Conservation (phyloP, 163 green algal genomes). For the Coccomyxa subellipsoidea region DNA sequence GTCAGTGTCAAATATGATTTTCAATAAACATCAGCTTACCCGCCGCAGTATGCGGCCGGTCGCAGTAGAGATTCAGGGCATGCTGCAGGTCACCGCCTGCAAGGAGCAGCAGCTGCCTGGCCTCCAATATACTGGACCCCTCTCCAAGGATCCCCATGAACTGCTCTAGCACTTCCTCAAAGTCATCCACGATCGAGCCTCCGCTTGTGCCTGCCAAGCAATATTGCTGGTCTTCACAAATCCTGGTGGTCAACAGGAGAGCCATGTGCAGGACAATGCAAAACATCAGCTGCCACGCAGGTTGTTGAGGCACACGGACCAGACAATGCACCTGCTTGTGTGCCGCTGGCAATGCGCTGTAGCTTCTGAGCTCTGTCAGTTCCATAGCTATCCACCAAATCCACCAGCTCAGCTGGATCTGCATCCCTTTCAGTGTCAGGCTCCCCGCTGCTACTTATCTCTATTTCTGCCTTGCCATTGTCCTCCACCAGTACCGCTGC, state of each 20-base stretch:
- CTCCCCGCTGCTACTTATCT: not conserved
- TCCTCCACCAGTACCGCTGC: not conserved
- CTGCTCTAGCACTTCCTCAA: not conserved
- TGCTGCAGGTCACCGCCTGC: not conserved
- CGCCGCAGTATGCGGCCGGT: not conserved
- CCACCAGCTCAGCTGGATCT: not conserved
- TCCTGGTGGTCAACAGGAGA: too few species aligned
- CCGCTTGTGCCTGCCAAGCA: not conserved
- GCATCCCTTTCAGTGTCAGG: not conserved
- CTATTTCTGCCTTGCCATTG: not conserved
- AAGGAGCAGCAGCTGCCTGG: slow-evolving; percentile 8
- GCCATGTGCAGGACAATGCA: not conserved
- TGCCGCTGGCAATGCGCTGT: not conserved
- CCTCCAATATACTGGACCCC: not conserved
- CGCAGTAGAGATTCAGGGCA: not conserved
- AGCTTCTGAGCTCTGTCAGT: not conserved
- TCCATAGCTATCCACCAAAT: not conserved
- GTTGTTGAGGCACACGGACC: too few species aligned
- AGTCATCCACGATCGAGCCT: not conserved
- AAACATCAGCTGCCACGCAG: not conserved
- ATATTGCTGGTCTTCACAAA: not conserved
- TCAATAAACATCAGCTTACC: not conserved
- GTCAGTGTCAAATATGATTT: too few species aligned
- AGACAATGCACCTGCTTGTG: not conserved
- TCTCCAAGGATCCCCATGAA: not conserved